Conservation (phyloP, 23 red algal species). For the Gracilaria domingensis region DNA sequence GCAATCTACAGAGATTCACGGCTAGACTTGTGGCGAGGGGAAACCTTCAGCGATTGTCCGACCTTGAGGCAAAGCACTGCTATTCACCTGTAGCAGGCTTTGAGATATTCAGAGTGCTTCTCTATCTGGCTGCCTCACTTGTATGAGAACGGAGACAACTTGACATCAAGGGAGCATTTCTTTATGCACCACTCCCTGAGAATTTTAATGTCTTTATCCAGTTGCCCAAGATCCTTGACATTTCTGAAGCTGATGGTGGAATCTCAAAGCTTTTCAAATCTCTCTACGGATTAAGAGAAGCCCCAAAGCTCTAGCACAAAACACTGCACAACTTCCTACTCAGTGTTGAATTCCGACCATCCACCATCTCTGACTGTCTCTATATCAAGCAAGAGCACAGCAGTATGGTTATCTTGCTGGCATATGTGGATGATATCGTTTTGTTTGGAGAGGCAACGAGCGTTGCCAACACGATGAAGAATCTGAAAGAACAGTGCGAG, state of each 20-base stretch:
- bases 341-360: not conserved
- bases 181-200: conserved; percentile 15
- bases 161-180: no score
- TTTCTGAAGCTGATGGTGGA: conserved; percentile 6
- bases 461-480: not conserved
- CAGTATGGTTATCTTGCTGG: not conserved
- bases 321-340: not conserved
- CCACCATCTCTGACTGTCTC: not conserved
- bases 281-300: conserved; percentile 42
- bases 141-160: conserved; percentile 15
- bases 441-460: not conserved
- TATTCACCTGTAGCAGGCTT: conserved; percentile 7
- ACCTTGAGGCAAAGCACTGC: not conserved
- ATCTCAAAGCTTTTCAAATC: not conserved
- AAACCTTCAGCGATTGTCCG: conserved; percentile 9
- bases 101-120: conserved; percentile 21
- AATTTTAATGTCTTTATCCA: not conserved
- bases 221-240: not conserved
- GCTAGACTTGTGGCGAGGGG: conserved; percentile 46
- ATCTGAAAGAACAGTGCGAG: not conserved
- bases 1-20: conserved; percentile 7
- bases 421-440: conserved; percentile 32
- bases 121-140: not conserved
- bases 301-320: conserved; percentile 54
- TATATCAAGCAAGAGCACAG: not conserved